Evolutionary conservation across 106 monocot genomes (phyloP).

Genomic region (Ottelia alismoides): DNA sequence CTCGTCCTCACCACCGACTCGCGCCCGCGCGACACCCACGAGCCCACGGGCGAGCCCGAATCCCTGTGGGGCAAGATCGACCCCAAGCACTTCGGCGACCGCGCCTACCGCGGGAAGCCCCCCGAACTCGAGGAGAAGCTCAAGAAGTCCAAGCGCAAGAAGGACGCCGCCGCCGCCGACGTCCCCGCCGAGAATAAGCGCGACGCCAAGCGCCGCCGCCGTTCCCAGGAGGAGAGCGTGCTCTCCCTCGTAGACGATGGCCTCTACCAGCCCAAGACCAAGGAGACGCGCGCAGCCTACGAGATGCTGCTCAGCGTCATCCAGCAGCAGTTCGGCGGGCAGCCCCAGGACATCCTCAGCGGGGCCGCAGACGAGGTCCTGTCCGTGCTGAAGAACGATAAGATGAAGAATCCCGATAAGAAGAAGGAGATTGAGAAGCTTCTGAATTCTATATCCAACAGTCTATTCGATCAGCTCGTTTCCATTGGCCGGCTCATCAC

Average conservation of each 20-base stretch:
- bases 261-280: constrained; percentile 81
- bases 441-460: constrained; percentile 57
- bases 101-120: constrained; percentile 73
- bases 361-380: constrained; percentile 92
- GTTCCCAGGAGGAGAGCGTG: constrained; percentile 66
- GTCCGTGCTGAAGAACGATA: constrained; percentile 82
- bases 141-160: constrained; percentile 77
- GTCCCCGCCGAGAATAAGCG: constrained; percentile 12
- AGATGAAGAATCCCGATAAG: constrained; percentile 89
- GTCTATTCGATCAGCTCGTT: constrained; percentile 77
- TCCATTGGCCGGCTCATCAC: constrained; percentile 77
- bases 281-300: constrained; percentile 96
- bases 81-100: constrained; percentile 69
- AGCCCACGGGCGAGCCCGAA: constrained; percentile 97
- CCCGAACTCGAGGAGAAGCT: constrained; percentile 84
- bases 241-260: constrained; percentile 64
- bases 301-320: constrained; percentile 78
- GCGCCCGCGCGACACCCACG: constrained; percentile 92
- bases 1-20: constrained; percentile 95
- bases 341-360: constrained; percentile 82
- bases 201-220: constrained; percentile 36
- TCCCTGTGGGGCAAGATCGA: constrained; percentile 88
- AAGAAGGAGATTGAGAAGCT: constrained; percentile 95
- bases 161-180: constrained; percentile 28
- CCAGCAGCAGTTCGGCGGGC: constrained; percentile 86